Percentiles rank a stretch among this genome's conserved stretches.
Evolutionary conservation across 179 eudicot species (phyloP).

Genomic region (Amaranthus tricolor): DNA sequence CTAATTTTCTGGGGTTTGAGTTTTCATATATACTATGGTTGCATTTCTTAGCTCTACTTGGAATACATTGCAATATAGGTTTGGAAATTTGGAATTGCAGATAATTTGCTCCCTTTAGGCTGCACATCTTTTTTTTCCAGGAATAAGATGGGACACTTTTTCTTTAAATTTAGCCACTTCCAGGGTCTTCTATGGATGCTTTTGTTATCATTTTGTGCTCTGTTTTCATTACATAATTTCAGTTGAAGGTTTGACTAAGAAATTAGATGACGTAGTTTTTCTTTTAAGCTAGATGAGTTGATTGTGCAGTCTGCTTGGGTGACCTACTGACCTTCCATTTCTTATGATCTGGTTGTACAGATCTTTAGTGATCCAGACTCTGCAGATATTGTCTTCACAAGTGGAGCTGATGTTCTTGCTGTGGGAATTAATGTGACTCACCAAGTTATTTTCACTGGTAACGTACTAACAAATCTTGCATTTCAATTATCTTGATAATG

Average conservation of each 20-base stretch:
- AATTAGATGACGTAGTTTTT: not conserved
- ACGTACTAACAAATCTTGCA: not conserved
- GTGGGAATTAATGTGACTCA: slow-evolving; percentile 93
- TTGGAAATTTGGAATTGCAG: too few species aligned
- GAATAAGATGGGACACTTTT: too few species aligned
- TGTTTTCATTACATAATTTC: too few species aligned
- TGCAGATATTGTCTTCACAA: slow-evolving; percentile 86
- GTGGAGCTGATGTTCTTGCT: slow-evolving; percentile 89
- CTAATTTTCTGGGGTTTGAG: not conserved
- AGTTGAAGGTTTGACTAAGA: too few species aligned
- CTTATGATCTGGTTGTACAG: slow-evolving; percentile 39
- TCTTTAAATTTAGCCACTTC: too few species aligned
- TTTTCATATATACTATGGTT: not conserved
- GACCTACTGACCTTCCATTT: not conserved
- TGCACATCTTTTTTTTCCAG: too few species aligned
- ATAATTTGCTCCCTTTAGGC: too few species aligned
- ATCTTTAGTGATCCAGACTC: slow-evolving; percentile 97
- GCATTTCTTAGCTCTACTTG: slow-evolving; percentile 2
- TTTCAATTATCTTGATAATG: not conserved
- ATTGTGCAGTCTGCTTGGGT: not conserved
- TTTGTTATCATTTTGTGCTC: too few species aligned
- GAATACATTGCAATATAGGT: not conserved
- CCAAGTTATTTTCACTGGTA: slow-evolving; percentile 87
- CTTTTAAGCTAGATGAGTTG: not conserved
- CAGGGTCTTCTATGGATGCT: too few species aligned